Base-by-base conservation (phyloP, 331 rosid species). In the Malus hybrid region DNA sequence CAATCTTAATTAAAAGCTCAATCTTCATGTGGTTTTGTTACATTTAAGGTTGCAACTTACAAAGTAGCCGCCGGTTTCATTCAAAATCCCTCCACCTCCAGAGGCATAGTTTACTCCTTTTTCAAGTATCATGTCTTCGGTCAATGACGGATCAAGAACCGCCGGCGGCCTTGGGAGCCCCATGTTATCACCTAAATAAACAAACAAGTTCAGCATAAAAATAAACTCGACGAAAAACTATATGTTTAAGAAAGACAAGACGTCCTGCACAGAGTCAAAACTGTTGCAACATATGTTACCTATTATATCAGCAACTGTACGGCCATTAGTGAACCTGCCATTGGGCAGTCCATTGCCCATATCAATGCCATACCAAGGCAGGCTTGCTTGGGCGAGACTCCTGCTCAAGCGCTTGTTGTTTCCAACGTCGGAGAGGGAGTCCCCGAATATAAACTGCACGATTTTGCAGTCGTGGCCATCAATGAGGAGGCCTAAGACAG, bases 291-390 rank as follows among this genome's bases (percentile, higher is more conserved):
- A 14, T 18, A n/a, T 0, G 55, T 70, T 86, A 90, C 99, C 99
- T 54, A 95, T 95, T 1, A 95, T 90, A 72, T 95, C 99, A 52
- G 97, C 77, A 33, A 95, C 97, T 0, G 99, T 95, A 19, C 97
- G 97, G 69, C 99, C 99, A 79, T 95, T 95, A 74, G 82, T 46
- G 90, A 95, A 95, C 82, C 99, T 92, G 64, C 99, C 99, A 68
- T 95, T 95, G 6, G 99, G 99, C 71, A 92, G 81, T 1, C 99
- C 99, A 60, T 87, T 95, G 42, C 97, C 99, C 76, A 90, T 75
- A 74, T 95, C 99, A 72, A 95, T 95, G 31, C 99, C 99, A 79
- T 95, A 95, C 97, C 97, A 95, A 42, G 99, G 99, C 14, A 90
- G 64, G 88, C 63, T 92, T 4, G 99, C 99, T 52, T 92, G 92